Base-by-base conservation (phyloP, 164 flowering plant genomes). In the Buxus sempervirens region DNA sequence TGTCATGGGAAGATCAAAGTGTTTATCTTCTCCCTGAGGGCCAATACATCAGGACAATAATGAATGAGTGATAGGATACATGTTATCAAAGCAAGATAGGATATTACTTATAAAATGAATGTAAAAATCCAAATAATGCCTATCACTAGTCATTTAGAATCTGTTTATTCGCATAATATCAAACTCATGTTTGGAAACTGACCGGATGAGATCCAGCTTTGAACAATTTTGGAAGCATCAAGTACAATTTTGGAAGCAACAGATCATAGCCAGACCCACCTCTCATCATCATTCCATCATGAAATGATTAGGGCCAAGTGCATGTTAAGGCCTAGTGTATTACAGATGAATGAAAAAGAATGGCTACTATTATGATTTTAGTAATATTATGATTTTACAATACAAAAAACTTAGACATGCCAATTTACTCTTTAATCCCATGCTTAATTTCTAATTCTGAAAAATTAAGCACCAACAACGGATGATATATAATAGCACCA, bases 1-100 rank as follows among this genome's bases (percentile, higher is more conserved):
- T 59, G 70, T 86, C 42, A 38, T 64, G 22, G 97, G 98, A 70
- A 93, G 83, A 54, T 89, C 90, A 74, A 77, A 88, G 16, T 85
- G 74, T 66, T 85, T 77, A 60, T 70, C 55, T 26, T 77, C 79
- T 49, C 96, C 96, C 99, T 95, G 92, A 60, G 42, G 21, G n/a
- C 5, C 5, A 45, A 49, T 63, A 36, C 54, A 65, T 19, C 22
- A 20, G 28, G 48, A 16, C 26, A 18, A 45, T 5, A 45, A 2
- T 10, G 12, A 45, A 45, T 45, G 10, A 45, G 51, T 41, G 45
- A 12, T n/a, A n/a, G n/a, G n/a, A n/a, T n/a, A n/a, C n/a, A n/a
- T n/a, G n/a, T n/a, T n/a, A n/a, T n/a, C n/a, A n/a, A n/a, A n/a
- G n/a, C n/a, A n/a, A n/a, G n/a, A n/a, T n/a, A n/a, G n/a, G n/a